These are phyloP conservation scores for Kluyveromyces marxianus DNA, from an alignment of 1,139 yeast species.

Conservation along the genomic window DNA sequence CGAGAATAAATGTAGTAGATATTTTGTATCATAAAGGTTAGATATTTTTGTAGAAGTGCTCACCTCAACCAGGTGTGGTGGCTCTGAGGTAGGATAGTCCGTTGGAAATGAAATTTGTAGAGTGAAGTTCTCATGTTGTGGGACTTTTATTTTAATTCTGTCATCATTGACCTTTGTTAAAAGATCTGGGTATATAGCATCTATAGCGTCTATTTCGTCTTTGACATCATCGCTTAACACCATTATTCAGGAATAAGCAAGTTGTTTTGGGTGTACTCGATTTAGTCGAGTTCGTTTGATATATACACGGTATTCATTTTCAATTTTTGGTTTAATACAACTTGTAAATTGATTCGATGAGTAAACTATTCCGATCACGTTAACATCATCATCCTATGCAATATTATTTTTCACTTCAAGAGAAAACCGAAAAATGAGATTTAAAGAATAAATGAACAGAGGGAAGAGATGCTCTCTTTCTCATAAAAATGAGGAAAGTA, in stretches of 20 bases:
- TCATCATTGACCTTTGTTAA: conserved; percentile 35
- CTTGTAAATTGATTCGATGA: no score
- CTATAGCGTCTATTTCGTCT: conserved; percentile 80
- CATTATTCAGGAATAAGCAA: conserved; percentile 1
- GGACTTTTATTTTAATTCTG: conserved; percentile 49
- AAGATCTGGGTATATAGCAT: conserved; percentile 78
- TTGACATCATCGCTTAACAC: conserved; percentile 42
- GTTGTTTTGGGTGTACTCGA: no score
- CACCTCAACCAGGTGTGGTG: conserved; percentile 51
- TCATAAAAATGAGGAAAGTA: no score
- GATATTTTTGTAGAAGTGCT: conserved; percentile 32
- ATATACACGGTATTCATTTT: no score
- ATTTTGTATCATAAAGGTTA: conserved; percentile 36
- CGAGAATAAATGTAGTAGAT: conserved; percentile 38
- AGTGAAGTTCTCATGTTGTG: conserved; percentile 51
- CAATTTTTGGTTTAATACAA: no score
- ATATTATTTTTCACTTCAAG: no score
- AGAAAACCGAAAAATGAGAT: no score
- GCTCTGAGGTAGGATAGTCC: conserved; percentile 53
- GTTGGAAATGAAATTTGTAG: conserved; percentile 64
- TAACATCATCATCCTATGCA: no score
- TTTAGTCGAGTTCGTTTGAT: no score
- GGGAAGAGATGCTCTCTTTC: no score
- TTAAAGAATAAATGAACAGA: no score
- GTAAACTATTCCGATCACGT: no score